Conservation (phyloP, 805 yeast species). For the Cyberlindnera suaveolens region DNA sequence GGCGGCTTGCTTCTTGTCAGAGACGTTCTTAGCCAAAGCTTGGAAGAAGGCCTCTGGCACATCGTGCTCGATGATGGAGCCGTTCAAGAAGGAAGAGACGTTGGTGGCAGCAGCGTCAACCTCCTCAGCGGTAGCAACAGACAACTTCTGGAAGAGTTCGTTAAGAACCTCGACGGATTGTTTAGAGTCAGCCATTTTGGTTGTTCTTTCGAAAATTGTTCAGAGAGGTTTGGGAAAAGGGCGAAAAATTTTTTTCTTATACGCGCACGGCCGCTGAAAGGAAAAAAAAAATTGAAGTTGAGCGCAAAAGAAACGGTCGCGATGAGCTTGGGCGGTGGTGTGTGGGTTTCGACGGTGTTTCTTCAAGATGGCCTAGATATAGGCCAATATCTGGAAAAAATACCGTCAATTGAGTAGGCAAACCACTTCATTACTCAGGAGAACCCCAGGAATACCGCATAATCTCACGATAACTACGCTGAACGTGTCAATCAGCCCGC, state of each 20-base stretch:
- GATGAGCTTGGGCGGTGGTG: too few relatives aligned
- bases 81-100: conserved; percentile 90
- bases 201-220: not conserved
- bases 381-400: too few relatives aligned
- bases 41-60: conserved; percentile 86
- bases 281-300: conserved; percentile 7
- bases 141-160: conserved; percentile 87
- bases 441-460: too few relatives aligned
- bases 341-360: too few relatives aligned
- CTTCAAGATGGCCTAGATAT: too few relatives aligned
- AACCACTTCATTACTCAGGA: too few relatives aligned
- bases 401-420: too few relatives aligned
- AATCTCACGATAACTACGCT: too few relatives aligned
- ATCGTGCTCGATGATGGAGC: conserved; percentile 97
- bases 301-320: not conserved
- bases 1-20: conserved; percentile 74
- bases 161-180: conserved; percentile 68
- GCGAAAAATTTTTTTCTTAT: not conserved
- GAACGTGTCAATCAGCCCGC: not conserved
- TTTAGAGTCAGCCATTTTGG: conserved; percentile 39
- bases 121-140: conserved; percentile 82
- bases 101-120: conserved; percentile 82
- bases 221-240: not conserved
- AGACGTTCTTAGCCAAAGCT: conserved; percentile 67
- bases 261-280: conserved; percentile 1